Evolutionary conservation across 192 early-diverging fungal genomes (phyloP).

Genomic region (Coemansia pectinata): DNA sequence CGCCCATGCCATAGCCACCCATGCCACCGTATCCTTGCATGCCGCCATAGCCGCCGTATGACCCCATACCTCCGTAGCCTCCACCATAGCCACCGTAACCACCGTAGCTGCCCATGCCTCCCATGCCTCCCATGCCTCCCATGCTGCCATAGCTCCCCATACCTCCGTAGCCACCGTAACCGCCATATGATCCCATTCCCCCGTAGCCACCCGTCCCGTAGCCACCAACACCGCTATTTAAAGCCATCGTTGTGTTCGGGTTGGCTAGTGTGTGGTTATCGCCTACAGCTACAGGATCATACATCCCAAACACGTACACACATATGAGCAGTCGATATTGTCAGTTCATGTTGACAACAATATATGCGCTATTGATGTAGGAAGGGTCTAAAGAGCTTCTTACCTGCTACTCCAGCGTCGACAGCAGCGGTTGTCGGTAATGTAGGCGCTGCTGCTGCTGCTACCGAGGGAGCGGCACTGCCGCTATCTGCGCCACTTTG

Average conservation of each 20-base stretch:
- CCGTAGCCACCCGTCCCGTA: slow-evolving; percentile 56
- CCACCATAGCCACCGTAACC: slow-evolving; percentile 44
- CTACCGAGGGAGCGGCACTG: background rate
- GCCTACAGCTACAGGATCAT: background rate
- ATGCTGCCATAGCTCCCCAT: slow-evolving; percentile 58
- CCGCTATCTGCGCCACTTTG: slow-evolving; percentile 8
- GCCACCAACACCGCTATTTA: slow-evolving; percentile 9
- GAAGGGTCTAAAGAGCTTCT: background rate
- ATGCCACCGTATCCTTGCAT: slow-evolving; percentile 58
- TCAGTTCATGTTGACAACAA: background rate
- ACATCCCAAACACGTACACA: background rate
- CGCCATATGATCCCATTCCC: slow-evolving; percentile 17
- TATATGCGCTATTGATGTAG: background rate
- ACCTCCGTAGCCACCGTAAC: slow-evolving; percentile 26
- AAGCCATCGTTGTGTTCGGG: background rate
- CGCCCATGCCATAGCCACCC: slow-evolving; percentile 60
- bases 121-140: slow-evolving; percentile 36
- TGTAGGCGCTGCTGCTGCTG: slow-evolving; percentile 10
- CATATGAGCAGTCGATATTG: background rate
- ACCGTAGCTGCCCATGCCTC: slow-evolving; percentile 34
- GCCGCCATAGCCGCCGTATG: slow-evolving; percentile 53
- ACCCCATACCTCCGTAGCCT: slow-evolving; percentile 55
- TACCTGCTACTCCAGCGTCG: slow-evolving; percentile 27
- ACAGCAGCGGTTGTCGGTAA: slow-evolving; percentile 29
- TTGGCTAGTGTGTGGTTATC: slow-evolving; percentile 14